Evolutionary conservation across 2,329 filamentous ascomycete genomes (phyloP).

Genomic region (Blumeria graminis): DNA sequence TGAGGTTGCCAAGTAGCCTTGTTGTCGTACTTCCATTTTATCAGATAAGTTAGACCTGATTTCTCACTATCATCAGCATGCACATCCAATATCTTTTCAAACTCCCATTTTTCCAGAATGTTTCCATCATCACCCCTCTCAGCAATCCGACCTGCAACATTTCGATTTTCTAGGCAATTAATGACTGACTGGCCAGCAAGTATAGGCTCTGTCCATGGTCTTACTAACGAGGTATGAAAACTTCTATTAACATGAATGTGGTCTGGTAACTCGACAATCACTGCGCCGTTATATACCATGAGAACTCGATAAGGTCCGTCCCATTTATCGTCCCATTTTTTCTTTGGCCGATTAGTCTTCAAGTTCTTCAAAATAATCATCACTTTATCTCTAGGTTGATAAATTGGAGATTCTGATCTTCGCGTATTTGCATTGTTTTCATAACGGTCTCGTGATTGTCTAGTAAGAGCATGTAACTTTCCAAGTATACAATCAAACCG

Average conservation of each 20-base stretch:
- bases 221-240: too few species aligned
- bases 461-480: neutral
- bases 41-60: neutral
- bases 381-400: neutral
- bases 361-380: too few species aligned
- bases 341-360: too few species aligned
- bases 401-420: neutral
- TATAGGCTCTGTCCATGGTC: too few species aligned
- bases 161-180: too few species aligned
- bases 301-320: too few species aligned
- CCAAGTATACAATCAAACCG: neutral
- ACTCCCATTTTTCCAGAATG: neutral
- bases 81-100: constrained; percentile 20
- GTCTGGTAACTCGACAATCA: too few species aligned
- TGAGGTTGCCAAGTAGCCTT: neutral
- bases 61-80: constrained; percentile 27
- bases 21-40: neutral
- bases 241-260: too few species aligned
- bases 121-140: neutral
- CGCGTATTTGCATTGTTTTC: neutral
- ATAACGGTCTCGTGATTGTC: neutral
- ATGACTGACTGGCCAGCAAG: too few species aligned
- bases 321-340: too few species aligned
- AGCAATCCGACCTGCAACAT: neutral
- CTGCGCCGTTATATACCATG: too few species aligned